A percentile compares a stretch with the other conserved stretches of the same genome.
Evolutionary conservation across 495 filamentous ascomycete genomes (phyloP).

Genomic region (Parathielavia hyrcaniae): DNA sequence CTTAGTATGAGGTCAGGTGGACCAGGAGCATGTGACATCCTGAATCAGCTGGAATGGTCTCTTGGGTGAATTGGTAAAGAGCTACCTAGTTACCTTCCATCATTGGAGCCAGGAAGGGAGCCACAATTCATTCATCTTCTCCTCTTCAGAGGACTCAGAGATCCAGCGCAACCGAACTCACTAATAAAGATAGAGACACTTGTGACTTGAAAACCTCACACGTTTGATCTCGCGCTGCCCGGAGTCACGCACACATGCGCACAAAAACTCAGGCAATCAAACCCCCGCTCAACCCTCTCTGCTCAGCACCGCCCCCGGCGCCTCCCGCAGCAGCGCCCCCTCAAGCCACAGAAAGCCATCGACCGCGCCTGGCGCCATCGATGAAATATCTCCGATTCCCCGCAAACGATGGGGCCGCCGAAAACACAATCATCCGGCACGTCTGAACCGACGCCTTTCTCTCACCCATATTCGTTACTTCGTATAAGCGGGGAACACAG

Average conservation of each 20-base stretch:
- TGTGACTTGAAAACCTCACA: background rate
- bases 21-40: too few species aligned
- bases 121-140: too few species aligned
- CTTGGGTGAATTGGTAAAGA: too few species aligned
- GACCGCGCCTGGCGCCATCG: constrained; percentile 34
- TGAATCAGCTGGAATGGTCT: too few species aligned
- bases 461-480: constrained; percentile 26
- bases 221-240: constrained; percentile 14
- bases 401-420: constrained; percentile 30
- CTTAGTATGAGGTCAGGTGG: too few species aligned
- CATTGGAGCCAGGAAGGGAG: too few species aligned
- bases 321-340: constrained; percentile 14
- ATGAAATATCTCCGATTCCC: constrained; percentile 35
- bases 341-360: constrained; percentile 37
- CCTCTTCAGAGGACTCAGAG: too few species aligned
- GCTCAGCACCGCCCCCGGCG: constrained; percentile 16
- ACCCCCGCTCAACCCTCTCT: constrained; percentile 34
- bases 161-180: too few species aligned
- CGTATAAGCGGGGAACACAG: constrained; percentile 37
- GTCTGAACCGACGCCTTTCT: constrained; percentile 28
- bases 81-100: too few species aligned
- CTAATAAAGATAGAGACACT: too few species aligned
- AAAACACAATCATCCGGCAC: constrained; percentile 33
- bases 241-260: constrained; percentile 29
- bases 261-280: constrained; percentile 37